These are phyloP conservation scores for Chrysanthemum lavandulifolium DNA, from an alignment of 129 eudicot genomes.

Conservation along the genomic window DNA sequence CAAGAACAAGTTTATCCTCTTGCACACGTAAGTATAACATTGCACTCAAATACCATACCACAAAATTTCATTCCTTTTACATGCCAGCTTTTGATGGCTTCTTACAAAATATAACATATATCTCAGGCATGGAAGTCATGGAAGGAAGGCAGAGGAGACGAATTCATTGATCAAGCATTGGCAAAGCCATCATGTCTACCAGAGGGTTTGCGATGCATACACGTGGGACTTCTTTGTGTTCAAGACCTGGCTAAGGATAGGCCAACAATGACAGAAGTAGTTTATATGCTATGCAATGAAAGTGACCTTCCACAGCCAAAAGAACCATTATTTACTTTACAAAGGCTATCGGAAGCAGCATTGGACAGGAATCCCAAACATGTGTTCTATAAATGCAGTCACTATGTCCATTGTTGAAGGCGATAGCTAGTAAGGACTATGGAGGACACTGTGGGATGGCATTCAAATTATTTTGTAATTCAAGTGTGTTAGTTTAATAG, in stretches of 20 bases:
- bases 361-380: background rate
- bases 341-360: background rate
- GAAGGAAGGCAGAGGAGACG: background rate
- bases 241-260: constrained; percentile 8
- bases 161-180: background rate
- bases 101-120: no score
- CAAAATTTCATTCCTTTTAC: no score
- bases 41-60: no score
- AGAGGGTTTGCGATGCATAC: background rate
- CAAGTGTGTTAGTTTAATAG: no score
- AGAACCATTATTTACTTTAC: constrained; percentile 7
- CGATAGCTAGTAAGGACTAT: background rate
- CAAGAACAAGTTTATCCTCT: no score
- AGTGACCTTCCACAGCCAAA: background rate
- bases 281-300: background rate
- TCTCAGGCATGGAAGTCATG: constrained; percentile 9
- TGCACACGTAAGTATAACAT: no score
- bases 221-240: constrained; percentile 11
- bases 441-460: background rate
- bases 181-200: background rate
- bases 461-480: no score
- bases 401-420: background rate
- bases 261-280: constrained; percentile 2
- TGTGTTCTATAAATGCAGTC: background rate
- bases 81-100: no score